phyloP scores from a whole-genome alignment of 106 monocot species.

The Dendrobium officinale region DNA sequence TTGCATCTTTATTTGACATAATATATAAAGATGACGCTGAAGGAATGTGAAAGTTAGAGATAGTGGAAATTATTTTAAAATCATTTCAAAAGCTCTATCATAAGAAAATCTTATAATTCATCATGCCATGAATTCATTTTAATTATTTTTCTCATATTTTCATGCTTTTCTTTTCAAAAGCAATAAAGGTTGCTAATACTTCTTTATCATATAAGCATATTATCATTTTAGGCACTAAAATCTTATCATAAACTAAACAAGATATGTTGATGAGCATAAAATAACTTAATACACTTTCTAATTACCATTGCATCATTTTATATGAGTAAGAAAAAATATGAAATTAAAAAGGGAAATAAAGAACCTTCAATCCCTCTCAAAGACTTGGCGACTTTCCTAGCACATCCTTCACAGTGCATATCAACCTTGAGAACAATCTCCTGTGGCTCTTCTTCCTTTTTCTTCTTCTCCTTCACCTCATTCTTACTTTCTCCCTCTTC shows the following conservation, averaged over 20 bases:
- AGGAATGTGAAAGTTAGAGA: no score
- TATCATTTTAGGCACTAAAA: no score
- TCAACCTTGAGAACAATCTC: slow-evolving; percentile 74
- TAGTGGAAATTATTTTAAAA: no score
- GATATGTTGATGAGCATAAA: no score
- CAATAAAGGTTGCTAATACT: background rate
- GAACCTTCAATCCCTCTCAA: slow-evolving; percentile 51
- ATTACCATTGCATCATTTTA: no score
- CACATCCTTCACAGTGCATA: slow-evolving; percentile 80
- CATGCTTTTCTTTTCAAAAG: background rate
- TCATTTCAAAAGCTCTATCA: no score
- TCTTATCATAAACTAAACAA: no score
- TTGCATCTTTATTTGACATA: no score
- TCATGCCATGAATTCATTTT: no score
- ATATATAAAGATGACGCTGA: no score
- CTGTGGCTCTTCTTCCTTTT: slow-evolving; percentile 25
- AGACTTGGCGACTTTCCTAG: slow-evolving; percentile 52
- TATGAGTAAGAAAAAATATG: background rate
- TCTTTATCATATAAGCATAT: background rate
- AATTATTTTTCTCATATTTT: background rate
- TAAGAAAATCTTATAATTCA: no score
- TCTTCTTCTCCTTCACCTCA: slow-evolving; percentile 4
- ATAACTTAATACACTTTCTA: no score
- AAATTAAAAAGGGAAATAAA: background rate
- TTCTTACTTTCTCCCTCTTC: slow-evolving; percentile 20